A percentile compares a stretch with the other conserved stretches of the same genome.
Evolutionary conservation across 2,329 filamentous ascomycete genomes (phyloP).

Genomic region (Neonectria faginata): DNA sequence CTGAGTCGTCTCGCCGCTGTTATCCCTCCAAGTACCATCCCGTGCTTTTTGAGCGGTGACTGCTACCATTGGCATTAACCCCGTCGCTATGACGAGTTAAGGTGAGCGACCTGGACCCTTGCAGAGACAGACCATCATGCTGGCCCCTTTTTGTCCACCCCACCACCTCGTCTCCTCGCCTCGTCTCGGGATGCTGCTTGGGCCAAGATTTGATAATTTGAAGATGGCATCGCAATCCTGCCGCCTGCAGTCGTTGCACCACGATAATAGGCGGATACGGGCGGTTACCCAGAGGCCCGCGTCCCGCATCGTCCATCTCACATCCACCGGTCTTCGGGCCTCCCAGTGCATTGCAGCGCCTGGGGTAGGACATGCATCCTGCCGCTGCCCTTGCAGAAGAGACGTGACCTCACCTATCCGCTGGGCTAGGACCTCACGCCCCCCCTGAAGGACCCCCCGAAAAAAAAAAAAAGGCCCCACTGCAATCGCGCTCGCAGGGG

Average conservation of each 20-base stretch:
- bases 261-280: constrained; percentile 25
- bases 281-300: constrained; percentile 15
- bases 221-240: constrained; percentile 13
- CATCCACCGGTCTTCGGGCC: neutral
- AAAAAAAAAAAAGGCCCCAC: neutral
- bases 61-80: constrained; percentile 1
- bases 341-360: neutral
- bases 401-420: constrained; percentile 1
- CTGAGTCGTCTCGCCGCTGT: constrained; percentile 18
- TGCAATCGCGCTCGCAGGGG: constrained; percentile 12
- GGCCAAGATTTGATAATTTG: constrained; percentile 24
- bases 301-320: constrained; percentile 2
- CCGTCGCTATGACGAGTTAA: constrained; percentile 28
- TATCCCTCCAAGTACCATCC: constrained; percentile 6
- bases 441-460: constrained; percentile 1
- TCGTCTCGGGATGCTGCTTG: constrained; percentile 6
- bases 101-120: constrained; percentile 31
- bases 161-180: constrained; percentile 23
- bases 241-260: constrained; percentile 9
- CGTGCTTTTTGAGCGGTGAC: constrained; percentile 4
- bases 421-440: constrained; percentile 9
- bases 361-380: constrained; percentile 23
- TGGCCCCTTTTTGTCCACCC: constrained; percentile 40
- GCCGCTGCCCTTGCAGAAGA: constrained; percentile 45
- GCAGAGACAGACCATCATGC: constrained; percentile 32